Base-by-base conservation (phyloP, 192 early-diverging fungal species). In the Neocallimastix lanati region DNA sequence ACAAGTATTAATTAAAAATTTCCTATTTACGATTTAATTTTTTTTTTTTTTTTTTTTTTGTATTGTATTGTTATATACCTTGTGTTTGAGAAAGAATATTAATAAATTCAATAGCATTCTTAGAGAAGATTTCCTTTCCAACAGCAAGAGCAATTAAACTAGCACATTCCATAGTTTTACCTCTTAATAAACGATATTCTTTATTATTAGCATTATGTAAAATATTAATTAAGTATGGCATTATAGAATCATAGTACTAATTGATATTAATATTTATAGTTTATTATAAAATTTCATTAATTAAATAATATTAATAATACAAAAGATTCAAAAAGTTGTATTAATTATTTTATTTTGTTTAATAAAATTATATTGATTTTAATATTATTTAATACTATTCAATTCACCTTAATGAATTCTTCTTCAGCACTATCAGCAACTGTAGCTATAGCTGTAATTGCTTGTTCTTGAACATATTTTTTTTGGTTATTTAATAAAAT, bases 381-480 rank as follows among this genome's bases (percentile, higher is more conserved):
- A n/a, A n/a, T n/a, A n/a, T n/a, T n/a, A n/a, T n/a, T n/a, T n/a
- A n/a, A n/a, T n/a, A n/a, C n/a, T n/a, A n/a, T n/a, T n/a, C n/a
- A n/a, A 28, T 27, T 29, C 14, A 84, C 84, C 29, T 95, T 93
- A 78, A 86, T 86, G 82, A 98, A 98, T 84, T 92, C 86, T 78
- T 92, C 92, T 82, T 94, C 93, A n/a, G 97, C 95, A 78, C 92
- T 94, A 83, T 98, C 96, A 7, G 97, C 98, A 29, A 98, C 92
- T 1, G 95, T 96, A 77, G 97, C 96, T 80, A 99, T 94, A 25
- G 96, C 94, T 28, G 98, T 99, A 81, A 99, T 94, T 29, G 96
- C 96, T 86, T 99, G 97, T 85, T 99, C 97, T 85, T 99, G 98
- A 76, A 98, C 95, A 84, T 96, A 99, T 33, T 90, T 94, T 84